Percentiles rank a stretch among this genome's conserved stretches.
Evolutionary conservation across 2,329 filamentous ascomycete species (phyloP).

Genomic region (Phaeosphaeriaceae sp.): DNA sequence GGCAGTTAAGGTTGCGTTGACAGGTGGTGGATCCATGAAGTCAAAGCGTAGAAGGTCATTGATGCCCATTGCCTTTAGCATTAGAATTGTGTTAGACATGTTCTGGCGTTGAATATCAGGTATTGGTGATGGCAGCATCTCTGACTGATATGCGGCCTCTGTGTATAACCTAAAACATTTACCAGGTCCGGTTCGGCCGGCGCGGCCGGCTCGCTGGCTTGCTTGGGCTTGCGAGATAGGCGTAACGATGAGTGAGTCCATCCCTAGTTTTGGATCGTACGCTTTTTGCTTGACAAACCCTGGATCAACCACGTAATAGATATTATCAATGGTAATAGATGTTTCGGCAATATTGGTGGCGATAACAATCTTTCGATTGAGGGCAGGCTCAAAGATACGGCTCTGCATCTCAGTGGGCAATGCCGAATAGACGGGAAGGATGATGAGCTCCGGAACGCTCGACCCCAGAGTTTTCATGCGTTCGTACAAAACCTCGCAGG

Average conservation of each 20-base stretch:
- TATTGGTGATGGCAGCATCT: slow-evolving; percentile 95
- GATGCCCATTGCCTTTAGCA: slow-evolving; percentile 99
- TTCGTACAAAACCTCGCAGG: slow-evolving; percentile 89
- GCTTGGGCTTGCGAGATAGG: slow-evolving; percentile 97
- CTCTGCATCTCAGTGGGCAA: slow-evolving; percentile 93
- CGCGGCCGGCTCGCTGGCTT: slow-evolving; percentile 89
- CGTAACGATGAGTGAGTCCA: slow-evolving; percentile 95
- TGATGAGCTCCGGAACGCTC: slow-evolving; percentile 87
- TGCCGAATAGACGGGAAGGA: slow-evolving; percentile 92
- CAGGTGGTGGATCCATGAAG: slow-evolving; percentile 98
- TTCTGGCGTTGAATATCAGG: slow-evolving; percentile 98
- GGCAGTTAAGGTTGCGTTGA: slow-evolving; percentile 96
- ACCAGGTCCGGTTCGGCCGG: slow-evolving; percentile 91
- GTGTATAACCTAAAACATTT: slow-evolving; percentile 92
- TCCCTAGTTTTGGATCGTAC: slow-evolving; percentile 95
- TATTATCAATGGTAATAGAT: slow-evolving; percentile 95
- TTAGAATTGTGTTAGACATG: slow-evolving; percentile 87
- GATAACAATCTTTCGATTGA: slow-evolving; percentile 91
- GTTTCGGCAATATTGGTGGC: slow-evolving; percentile 99
- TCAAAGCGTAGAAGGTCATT: slow-evolving; percentile 97
- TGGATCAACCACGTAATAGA: slow-evolving; percentile 96
- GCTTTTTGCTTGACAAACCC: slow-evolving; percentile 98
- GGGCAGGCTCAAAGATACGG: slow-evolving; percentile 91
- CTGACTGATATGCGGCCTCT: slow-evolving; percentile 91
- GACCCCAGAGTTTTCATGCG: slow-evolving; percentile 95